Evolutionary conservation across 805 yeast genomes (phyloP).

Genomic region (Ogataea pini): DNA sequence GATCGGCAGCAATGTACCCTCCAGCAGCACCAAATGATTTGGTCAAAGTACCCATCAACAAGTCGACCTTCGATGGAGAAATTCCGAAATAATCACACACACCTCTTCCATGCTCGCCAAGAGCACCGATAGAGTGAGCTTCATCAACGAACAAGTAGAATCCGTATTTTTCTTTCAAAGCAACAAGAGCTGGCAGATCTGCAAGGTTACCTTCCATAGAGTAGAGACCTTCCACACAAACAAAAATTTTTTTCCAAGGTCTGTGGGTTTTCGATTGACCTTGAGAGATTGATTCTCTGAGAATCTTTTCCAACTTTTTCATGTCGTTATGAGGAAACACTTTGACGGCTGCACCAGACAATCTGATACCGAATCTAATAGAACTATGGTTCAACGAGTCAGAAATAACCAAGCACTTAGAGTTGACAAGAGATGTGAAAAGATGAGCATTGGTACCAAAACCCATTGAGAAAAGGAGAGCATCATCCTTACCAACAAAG

Average conservation of each 20-base stretch:
- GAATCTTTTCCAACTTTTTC: slow-evolving; percentile 69
- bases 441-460: slow-evolving; percentile 92
- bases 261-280: slow-evolving; percentile 95
- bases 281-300: slow-evolving; percentile 83
- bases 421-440: slow-evolving; percentile 79
- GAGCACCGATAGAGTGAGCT: slow-evolving; percentile 98
- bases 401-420: slow-evolving; percentile 85
- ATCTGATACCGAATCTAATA: slow-evolving; percentile 89
- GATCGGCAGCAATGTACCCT: slow-evolving; percentile 87
- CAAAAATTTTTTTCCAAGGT: slow-evolving; percentile 87
- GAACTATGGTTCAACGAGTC: slow-evolving; percentile 96
- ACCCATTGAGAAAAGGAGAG: slow-evolving; percentile 89
- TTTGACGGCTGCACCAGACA: slow-evolving; percentile 90
- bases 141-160: slow-evolving; percentile 92
- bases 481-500: slow-evolving; percentile 88
- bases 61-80: slow-evolving; percentile 72
- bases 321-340: slow-evolving; percentile 92
- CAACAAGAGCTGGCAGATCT: slow-evolving; percentile 74
- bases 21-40: slow-evolving; percentile 99
- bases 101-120: slow-evolving; percentile 93
- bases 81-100: slow-evolving; percentile 91
- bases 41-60: slow-evolving; percentile 96
- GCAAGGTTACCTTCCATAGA: slow-evolving; percentile 93
- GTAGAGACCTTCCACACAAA: slow-evolving; percentile 90
- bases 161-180: slow-evolving; percentile 78